Evolutionary conservation across 2,329 filamentous ascomycete genomes (phyloP).

Genomic region (Fusarium proliferatum): DNA sequence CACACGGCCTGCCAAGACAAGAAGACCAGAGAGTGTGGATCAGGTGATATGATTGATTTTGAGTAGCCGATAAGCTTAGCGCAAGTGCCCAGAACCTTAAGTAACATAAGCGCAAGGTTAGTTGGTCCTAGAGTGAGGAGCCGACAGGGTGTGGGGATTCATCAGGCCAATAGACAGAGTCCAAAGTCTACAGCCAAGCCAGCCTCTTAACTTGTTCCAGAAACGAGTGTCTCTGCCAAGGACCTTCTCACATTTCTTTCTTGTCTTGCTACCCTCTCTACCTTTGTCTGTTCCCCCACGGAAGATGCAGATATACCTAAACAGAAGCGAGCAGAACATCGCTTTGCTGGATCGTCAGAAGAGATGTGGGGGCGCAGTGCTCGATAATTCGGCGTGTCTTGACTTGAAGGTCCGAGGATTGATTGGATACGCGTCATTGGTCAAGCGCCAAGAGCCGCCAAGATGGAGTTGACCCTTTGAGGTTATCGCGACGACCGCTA

Average conservation of each 20-base stretch:
- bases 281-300: slow-evolving; percentile 1
- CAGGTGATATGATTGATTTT: slow-evolving; percentile 18
- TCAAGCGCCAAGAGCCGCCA: slow-evolving; percentile 40
- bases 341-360: background rate
- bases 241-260: background rate
- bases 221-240: slow-evolving; percentile 20
- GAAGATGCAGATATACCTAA: slow-evolving; percentile 4
- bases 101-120: slow-evolving; percentile 38
- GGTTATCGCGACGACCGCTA: slow-evolving; percentile 28
- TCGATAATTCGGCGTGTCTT: slow-evolving; percentile 18
- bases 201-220: slow-evolving; percentile 30
- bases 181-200: slow-evolving; percentile 20
- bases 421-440: slow-evolving; percentile 34
- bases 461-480: slow-evolving; percentile 25
- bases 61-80: slow-evolving; percentile 41
- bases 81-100: slow-evolving; percentile 40
- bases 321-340: slow-evolving; percentile 11
- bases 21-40: background rate
- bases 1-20: slow-evolving; percentile 17
- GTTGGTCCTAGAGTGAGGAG: slow-evolving; percentile 11
- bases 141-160: slow-evolving; percentile 11
- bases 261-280: background rate
- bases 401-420: slow-evolving; percentile 1
- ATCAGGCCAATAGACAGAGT: slow-evolving; percentile 13
- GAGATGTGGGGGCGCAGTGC: background rate